phyloP scores from a whole-genome alignment of 495 filamentous ascomycete species.

The Sordaria brevicollis region DNA sequence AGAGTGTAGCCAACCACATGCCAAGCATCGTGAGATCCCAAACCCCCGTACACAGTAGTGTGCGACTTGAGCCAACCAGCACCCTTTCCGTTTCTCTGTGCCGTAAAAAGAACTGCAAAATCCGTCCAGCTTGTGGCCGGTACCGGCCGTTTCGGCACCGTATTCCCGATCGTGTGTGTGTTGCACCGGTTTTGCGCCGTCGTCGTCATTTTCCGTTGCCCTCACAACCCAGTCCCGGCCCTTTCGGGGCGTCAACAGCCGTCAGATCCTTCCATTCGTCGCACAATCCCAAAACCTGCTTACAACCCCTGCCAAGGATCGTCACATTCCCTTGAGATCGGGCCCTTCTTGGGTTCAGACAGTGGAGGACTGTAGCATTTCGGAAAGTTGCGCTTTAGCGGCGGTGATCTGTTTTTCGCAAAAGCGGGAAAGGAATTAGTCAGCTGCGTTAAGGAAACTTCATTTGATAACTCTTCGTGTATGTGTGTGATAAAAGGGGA shows the following conservation, averaged over 20 bases:
- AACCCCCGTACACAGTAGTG: neutral
- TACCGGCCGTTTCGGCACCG: neutral
- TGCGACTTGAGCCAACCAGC: neutral
- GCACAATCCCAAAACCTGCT: neutral
- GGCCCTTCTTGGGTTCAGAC: neutral
- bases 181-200: neutral
- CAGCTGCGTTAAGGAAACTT: constrained; percentile 10
- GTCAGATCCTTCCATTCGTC: neutral
- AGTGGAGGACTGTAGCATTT: neutral
- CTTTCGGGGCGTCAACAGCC: neutral
- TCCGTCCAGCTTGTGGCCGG: no score
- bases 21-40: neutral
- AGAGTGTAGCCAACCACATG: neutral
- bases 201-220: no score
- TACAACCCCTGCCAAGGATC: neutral
- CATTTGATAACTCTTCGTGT: constrained; percentile 8
- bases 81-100: neutral
- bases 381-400: constrained; percentile 6
- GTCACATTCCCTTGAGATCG: neutral
- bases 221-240: no score
- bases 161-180: neutral
- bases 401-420: constrained; percentile 27
- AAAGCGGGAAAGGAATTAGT: constrained; percentile 15
- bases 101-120: no score
- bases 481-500: neutral